phyloP scores from a whole-genome alignment of 805 yeast species.

The Kregervanrija pseudodelftensis region DNA sequence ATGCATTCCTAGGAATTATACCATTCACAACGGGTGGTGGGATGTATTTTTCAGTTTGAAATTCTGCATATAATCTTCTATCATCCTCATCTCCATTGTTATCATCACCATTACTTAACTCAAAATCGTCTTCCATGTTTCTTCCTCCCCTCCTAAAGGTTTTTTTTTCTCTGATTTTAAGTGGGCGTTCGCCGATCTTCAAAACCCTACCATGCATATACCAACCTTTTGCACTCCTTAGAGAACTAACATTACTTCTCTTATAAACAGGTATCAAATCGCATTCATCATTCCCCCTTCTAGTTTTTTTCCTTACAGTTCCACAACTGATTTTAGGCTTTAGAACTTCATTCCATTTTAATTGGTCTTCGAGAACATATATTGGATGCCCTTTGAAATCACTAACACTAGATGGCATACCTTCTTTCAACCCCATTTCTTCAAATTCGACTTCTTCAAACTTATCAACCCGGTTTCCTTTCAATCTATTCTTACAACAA shows the following conservation, averaged over 20 bases:
- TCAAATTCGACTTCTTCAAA: slow-evolving; percentile 56
- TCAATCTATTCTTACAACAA: slow-evolving; percentile 19
- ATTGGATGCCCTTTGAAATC: slow-evolving; percentile 86
- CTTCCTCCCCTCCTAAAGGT: slow-evolving; percentile 14
- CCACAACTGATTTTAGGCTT: slow-evolving; percentile 71
- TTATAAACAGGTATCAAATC: slow-evolving; percentile 55
- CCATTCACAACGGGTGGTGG: slow-evolving; percentile 69
- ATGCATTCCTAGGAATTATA: slow-evolving; percentile 63
- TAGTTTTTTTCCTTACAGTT: slow-evolving; percentile 40
- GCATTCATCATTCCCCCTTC: slow-evolving; percentile 30
- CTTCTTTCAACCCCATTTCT: slow-evolving; percentile 63
- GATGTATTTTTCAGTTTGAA: slow-evolving; percentile 63
- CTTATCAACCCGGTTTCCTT: slow-evolving; percentile 32
- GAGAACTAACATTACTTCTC: slow-evolving; percentile 52
- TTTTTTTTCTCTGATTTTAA: slow-evolving; percentile 35
- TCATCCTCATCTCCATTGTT: slow-evolving; percentile 47
- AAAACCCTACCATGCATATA: slow-evolving; percentile 70
- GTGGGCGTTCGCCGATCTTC: slow-evolving; percentile 62
- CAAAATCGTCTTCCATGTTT: slow-evolving; percentile 19
- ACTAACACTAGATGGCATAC: slow-evolving; percentile 76
- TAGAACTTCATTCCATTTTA: slow-evolving; percentile 65
- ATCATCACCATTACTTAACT: slow-evolving; percentile 23
- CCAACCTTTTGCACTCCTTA: slow-evolving; percentile 82
- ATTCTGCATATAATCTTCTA: slow-evolving; percentile 61
- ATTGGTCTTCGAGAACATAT: slow-evolving; percentile 71